Base-by-base conservation (phyloP, 768 basidiomycete genomes). In the Pleurotus pulmonarius region DNA sequence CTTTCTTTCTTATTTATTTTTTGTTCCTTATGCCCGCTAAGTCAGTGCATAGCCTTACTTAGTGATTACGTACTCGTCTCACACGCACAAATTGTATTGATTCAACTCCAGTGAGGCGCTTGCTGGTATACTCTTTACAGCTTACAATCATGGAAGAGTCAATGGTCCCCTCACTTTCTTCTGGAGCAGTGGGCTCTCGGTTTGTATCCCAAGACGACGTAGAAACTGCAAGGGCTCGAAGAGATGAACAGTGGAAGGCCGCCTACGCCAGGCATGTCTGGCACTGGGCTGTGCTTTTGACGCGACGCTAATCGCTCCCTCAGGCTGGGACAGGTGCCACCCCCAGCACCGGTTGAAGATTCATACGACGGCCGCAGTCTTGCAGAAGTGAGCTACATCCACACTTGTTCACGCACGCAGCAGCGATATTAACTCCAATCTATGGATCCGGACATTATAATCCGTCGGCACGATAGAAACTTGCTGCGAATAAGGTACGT, bases 161-260 rank as follows among this genome's bases (percentile, higher is more conserved):
- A 48, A 71, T 75, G 24, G 80, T 92, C 24, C 90, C 91, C 40
- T 89, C 87, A 41, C 81, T 93, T 56, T 81, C 88, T 7, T 73
- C 83, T 7, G 83, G 83, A 64, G 79, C 79, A 38, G 91, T 93
- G 45, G 89, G 90, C 67, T 90, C 90, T 43, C 86, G 92, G 55
- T 94, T 94, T 70, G 83, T 94, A 60, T 85, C 91, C 43, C 84
- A 90, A 69, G 78, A 79, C 13, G 92, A 94, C 53, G 71, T 94
- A 45, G 92, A 93, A 39, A 73, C 78, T 18, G 89, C 89, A 38
- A 88, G 83, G 55, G 75, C 81, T 5, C 76, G 84, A 26, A 76
- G 85, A 59, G 92, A 94, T 5, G 90, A 90, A 63, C 89, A 92
- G 63, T 94, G 92, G 92, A 90, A 87, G 64, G 92, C 91, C 12